Base-by-base conservation (phyloP, 495 filamentous ascomycete genomes). In the Neurospora sp. region DNA sequence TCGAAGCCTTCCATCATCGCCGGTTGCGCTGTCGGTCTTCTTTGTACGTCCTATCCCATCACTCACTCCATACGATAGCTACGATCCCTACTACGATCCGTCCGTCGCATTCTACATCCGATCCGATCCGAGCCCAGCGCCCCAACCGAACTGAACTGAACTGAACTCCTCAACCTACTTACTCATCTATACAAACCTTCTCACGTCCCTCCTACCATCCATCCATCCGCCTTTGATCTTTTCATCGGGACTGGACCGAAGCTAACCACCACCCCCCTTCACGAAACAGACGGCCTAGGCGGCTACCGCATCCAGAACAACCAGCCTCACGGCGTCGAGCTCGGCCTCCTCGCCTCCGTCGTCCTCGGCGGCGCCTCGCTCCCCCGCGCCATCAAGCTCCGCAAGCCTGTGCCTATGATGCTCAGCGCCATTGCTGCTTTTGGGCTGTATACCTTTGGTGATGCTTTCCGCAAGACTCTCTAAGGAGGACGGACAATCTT, bases 1-100 rank as follows among this genome's bases (percentile, higher is more conserved):
- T 97, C 94, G 35, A 79, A 94, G 73, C 95, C 95, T 45, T 97
- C 94, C 18, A 84, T 98, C 74, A 87, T 86, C 2, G 96, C 96
- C 27, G 96, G 96, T 39, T 78, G 91, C 71, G 89, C 89, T 38
- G 93, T 99, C 76, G 96, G 96, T 69, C 81, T 84, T 44, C 78
- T 89, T 37, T 86, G 85, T 86, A 80, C 8, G 84, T 83, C 14
- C 39, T 41, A 4, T 18, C 20, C 39, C 45, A 4, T 18, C 20
- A 20, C 69, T 61, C 20, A 9, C 22, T 27, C 22, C 12, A 61
- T 61, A 12, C 47, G 8, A 10, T 53, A 31, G 27, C 27, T 31
- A 31, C 27, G 27, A 31, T 31, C 27, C 27, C 27, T 27, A 27
- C 27, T 31, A 31, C 27, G 27, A 31, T 31, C 27, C 4, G 8